Conservation (phyloP, 2,329 filamentous ascomycete species). For the Colletotrichum sidae region DNA sequence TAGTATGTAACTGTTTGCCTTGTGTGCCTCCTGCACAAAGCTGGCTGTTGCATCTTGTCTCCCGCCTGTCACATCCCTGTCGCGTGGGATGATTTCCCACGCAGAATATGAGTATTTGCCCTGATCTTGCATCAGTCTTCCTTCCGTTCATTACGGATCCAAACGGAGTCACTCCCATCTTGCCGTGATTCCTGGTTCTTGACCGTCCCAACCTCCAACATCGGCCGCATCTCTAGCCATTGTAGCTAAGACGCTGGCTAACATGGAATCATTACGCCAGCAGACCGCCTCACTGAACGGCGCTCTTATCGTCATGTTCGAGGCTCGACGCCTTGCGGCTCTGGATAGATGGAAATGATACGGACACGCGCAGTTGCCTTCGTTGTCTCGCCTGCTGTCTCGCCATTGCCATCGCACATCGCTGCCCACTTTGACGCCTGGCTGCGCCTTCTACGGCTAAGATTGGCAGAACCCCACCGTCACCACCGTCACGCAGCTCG, state of each 20-base stretch:
- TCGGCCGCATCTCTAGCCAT: not conserved
- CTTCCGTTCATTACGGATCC: slow-evolving; percentile 22
- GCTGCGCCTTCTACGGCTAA: not conserved
- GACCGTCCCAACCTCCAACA: not conserved
- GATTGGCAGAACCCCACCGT: slow-evolving; percentile 21
- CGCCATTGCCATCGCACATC: slow-evolving; percentile 8
- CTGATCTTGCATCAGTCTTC: slow-evolving; percentile 12
- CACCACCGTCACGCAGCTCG: not conserved
- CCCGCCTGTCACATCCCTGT: too few species aligned
- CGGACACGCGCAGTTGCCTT: not conserved
- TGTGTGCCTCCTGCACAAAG: too few species aligned
- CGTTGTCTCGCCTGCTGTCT: slow-evolving; percentile 12
- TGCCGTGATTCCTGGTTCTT: not conserved
- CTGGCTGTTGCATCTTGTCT: too few species aligned
- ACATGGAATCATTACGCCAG: slow-evolving; percentile 16
- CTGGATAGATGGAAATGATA: slow-evolving; percentile 2
- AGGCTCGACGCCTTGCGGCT: slow-evolving; percentile 18
- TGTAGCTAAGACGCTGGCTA: slow-evolving; percentile 14
- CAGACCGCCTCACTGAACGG: slow-evolving; percentile 27
- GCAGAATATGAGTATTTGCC: not conserved
- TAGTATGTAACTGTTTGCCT: too few species aligned
- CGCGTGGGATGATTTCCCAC: slow-evolving; percentile 26
- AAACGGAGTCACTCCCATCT: not conserved
- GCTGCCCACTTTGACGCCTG: slow-evolving; percentile 5
- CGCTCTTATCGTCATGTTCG: slow-evolving; percentile 17